phyloP scores from a whole-genome alignment of 2,329 filamentous ascomycete species.

The Botrytis porri region DNA sequence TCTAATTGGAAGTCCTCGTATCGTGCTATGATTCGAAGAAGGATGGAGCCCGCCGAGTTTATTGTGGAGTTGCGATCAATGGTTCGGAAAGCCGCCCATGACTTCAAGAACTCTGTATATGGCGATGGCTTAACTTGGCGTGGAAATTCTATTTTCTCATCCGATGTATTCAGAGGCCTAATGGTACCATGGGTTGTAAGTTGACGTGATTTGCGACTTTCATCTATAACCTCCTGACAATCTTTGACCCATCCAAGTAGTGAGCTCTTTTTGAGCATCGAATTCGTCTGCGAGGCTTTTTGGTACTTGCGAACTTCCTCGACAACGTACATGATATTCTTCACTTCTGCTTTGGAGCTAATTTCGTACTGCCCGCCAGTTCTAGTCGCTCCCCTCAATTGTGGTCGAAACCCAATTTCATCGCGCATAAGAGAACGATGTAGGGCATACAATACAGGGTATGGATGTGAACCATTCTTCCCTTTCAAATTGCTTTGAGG shows the following conservation, averaged over 20 bases:
- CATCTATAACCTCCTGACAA: conserved; percentile 50
- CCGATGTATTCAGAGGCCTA: conserved; percentile 37
- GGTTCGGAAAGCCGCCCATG: conserved; percentile 59
- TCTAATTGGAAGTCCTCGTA: conserved; percentile 53
- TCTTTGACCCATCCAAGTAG: conserved; percentile 46
- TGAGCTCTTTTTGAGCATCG: not conserved
- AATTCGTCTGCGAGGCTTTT: not conserved
- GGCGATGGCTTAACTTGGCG: conserved; percentile 1
- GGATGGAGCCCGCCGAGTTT: conserved; percentile 59
- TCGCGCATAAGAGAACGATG: conserved; percentile 61
- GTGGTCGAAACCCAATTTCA: conserved; percentile 59
- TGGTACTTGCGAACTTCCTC: conserved; percentile 43
- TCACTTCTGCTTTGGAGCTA: conserved; percentile 52
- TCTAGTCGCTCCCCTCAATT: conserved; percentile 46
- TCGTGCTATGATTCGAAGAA: conserved; percentile 59
- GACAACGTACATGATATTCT: conserved; percentile 47
- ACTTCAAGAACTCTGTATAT: conserved; percentile 56
- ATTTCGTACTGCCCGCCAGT: conserved; percentile 62
- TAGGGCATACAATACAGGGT: conserved; percentile 63
- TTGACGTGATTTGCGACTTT: conserved; percentile 48
- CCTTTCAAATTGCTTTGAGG: conserved; percentile 26
- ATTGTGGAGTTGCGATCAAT: conserved; percentile 53
- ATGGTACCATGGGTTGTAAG: conserved; percentile 53
- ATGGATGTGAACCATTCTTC: conserved; percentile 41
- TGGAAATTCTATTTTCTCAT: not conserved